These are phyloP conservation scores for Filobasidium floriforme DNA, from an alignment of 768 basidiomycete species.

Conservation along the genomic window DNA sequence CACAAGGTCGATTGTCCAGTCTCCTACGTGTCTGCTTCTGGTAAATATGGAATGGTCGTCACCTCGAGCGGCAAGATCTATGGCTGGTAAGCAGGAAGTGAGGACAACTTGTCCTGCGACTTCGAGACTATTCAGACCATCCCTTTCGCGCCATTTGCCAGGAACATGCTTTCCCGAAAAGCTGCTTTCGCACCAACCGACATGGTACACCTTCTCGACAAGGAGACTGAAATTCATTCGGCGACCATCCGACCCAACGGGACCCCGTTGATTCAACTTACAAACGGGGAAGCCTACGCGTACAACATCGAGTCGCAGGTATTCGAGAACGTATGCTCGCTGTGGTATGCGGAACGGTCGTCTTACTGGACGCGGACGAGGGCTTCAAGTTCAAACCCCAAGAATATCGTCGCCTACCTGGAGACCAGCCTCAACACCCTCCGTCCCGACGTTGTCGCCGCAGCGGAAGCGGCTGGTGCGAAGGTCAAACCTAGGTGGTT, in stretches of 20 bases:
- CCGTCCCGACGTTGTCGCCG: constrained; percentile 7
- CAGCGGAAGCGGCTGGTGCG: neutral
- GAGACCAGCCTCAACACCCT: constrained; percentile 37
- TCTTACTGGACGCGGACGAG: constrained; percentile 16
- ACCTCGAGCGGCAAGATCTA: constrained; percentile 65
- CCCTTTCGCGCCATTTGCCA: constrained; percentile 47
- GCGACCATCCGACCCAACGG: constrained; percentile 71
- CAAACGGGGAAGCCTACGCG: constrained; percentile 68
- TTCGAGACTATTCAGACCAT: no score
- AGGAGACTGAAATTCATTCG: constrained; percentile 51
- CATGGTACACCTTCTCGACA: constrained; percentile 38
- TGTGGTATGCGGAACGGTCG: constrained; percentile 79
- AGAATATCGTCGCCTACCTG: constrained; percentile 21
- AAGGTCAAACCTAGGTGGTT: constrained; percentile 61
- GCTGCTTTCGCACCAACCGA: constrained; percentile 62
- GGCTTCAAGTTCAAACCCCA: neutral
- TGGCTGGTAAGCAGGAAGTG: constrained; percentile 56
- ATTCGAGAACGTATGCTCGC: constrained; percentile 70
- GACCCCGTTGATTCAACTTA: constrained; percentile 64
- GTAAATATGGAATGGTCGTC: constrained; percentile 61
- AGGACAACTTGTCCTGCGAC: neutral
- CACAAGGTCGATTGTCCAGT: constrained; percentile 65
- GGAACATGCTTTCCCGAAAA: constrained; percentile 66
- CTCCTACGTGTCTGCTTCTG: constrained; percentile 61
- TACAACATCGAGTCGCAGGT: constrained; percentile 62